Evolutionary conservation across 306 rosid species (phyloP).

Genomic region (Vigna hirtella): DNA sequence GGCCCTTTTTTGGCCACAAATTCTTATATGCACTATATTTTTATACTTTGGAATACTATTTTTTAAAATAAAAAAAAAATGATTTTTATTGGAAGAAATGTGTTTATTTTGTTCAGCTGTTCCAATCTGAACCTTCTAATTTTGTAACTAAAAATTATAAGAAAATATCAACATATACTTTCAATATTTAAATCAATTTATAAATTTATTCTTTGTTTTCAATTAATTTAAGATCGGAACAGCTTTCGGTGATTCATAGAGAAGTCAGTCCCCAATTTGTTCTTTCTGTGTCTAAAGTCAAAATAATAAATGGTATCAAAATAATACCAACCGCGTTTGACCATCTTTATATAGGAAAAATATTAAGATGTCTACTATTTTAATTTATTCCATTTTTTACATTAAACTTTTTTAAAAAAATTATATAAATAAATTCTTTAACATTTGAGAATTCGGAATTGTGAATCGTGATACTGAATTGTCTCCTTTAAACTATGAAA

Average conservation of each 20-base stretch:
- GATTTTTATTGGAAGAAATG: too few species aligned
- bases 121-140: neutral
- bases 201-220: neutral
- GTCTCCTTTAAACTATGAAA: too few species aligned
- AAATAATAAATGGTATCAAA: constrained; percentile 16
- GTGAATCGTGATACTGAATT: too few species aligned
- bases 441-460: too few species aligned
- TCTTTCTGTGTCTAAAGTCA: neutral
- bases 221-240: constrained; percentile 18
- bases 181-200: neutral
- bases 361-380: too few species aligned
- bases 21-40: too few species aligned
- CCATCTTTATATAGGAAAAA: neutral
- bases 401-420: too few species aligned
- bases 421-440: too few species aligned
- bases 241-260: constrained; percentile 4
- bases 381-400: too few species aligned
- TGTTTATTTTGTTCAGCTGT: too few species aligned
- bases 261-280: neutral
- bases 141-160: neutral
- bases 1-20: constrained; percentile 14
- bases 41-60: too few species aligned
- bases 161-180: neutral
- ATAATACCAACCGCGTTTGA: constrained; percentile 26
- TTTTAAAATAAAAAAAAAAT: too few species aligned